Evolutionary conservation across 2,329 filamentous ascomycete species (phyloP), one percentile per base, ranked within the genome.

Genomic region (Nemania bipapillata): DNA sequence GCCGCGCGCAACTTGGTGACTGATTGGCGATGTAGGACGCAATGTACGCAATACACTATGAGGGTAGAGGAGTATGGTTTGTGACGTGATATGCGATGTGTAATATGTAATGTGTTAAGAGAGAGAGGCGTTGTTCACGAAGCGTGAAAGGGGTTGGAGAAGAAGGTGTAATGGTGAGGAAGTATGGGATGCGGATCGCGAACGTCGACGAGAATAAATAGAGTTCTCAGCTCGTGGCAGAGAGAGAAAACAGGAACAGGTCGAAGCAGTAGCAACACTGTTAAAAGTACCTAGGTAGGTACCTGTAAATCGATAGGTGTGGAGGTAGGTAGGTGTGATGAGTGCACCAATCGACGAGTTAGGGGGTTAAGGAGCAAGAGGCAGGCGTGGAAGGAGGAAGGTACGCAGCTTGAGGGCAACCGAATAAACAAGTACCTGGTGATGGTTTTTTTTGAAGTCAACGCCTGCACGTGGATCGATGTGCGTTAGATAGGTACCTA

Each of bases 1-100:
- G 68, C 59, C 20, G 66, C 62, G 42, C 35, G 58, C 17, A 37
- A 28, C 20, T 22, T n/a, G 12, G 54, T 49, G 42, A 30, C 20
- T 24, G 62, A 42, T 20, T 53, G 52, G 6, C 12, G 40, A 52
- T 49, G 52, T 47, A n/a, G 56, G 52, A 22, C 28, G 58, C 47
- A 50, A 59, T 64, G 47, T 42, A 47, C 26, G 24, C 24, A 42
- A 54, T 50, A 55, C 28, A 57, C n/a, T 57, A 63, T 62, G 24
- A 49, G 35, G 60, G 40, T 47, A 63, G 9, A 28, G 22, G 50
- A 17, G 28, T 35, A 35, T 9, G 4, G 50, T 32, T 54, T 9
- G 28, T 11, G 47, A 50, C 28, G 47, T 17, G 47, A 11, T 6
- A 28, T 28, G 15, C 22, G 45, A 49, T 49, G 47, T 17, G 47